These are phyloP conservation scores for Acer negundo DNA, from an alignment of 345 rosid species.

Conservation along the genomic window DNA sequence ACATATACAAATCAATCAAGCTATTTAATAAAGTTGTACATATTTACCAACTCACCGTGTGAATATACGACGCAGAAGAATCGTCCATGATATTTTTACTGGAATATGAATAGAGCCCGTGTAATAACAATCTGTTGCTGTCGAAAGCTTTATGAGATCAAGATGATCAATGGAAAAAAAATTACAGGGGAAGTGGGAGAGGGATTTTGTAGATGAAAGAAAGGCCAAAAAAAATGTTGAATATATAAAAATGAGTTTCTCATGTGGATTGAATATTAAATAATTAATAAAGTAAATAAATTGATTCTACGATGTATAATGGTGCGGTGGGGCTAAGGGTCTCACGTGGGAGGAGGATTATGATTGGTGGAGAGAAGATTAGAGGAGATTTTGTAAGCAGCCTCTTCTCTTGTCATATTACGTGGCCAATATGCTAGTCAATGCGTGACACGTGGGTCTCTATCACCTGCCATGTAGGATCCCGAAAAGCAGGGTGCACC, in stretches of 20 bases:
- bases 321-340: constrained; percentile 35
- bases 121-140: background rate
- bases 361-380: constrained; percentile 77
- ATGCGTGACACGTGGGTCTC: constrained; percentile 49
- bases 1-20: background rate
- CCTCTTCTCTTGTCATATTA: constrained; percentile 28
- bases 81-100: constrained; percentile 41
- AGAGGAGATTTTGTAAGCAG: constrained; percentile 47
- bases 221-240: constrained; percentile 13
- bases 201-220: background rate
- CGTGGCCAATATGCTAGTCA: constrained; percentile 32
- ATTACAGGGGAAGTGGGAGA: background rate
- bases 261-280: no score
- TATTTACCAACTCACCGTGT: constrained; percentile 40
- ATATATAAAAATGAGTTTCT: constrained; percentile 7
- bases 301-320: constrained; percentile 11
- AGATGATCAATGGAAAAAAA: constrained; percentile 1
- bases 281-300: no score
- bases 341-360: constrained; percentile 62
- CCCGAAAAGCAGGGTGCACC: background rate
- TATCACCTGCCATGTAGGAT: background rate
- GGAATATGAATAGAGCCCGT: background rate
- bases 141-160: background rate
- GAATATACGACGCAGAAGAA: constrained; percentile 66
- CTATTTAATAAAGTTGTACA: no score